A percentile compares a stretch with the other conserved stretches of the same genome.
phyloP scores from a whole-genome alignment of 805 yeast genomes.

The Clavispora vitiphila region DNA sequence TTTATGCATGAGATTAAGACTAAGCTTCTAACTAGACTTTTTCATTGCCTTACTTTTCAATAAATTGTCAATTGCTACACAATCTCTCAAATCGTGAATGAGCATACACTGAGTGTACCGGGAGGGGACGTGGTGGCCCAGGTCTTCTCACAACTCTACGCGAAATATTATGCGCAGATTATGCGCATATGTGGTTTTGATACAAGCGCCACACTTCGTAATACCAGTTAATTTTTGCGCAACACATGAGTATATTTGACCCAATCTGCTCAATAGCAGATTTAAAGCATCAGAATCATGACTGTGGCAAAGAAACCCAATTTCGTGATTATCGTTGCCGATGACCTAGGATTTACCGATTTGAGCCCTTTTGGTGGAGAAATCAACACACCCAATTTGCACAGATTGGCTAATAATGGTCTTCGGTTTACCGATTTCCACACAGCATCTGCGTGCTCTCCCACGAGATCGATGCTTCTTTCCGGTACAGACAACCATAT shows the following conservation, averaged over 20 bases:
- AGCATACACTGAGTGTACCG: too few species aligned
- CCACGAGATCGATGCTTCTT: conserved; percentile 56
- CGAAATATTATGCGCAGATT: too few species aligned
- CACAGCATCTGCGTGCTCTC: conserved; percentile 62
- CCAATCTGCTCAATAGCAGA: background rate
- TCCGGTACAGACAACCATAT: conserved; percentile 61
- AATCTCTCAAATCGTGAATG: too few species aligned
- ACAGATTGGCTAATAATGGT: conserved; percentile 41
- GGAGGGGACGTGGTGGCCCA: too few species aligned
- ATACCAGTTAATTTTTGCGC: background rate
- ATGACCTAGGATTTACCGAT: conserved; percentile 59
- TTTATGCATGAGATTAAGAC: too few species aligned
- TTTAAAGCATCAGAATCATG: background rate
- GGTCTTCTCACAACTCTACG: too few species aligned
- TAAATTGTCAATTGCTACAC: too few species aligned
- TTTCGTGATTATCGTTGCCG: conserved; percentile 53
- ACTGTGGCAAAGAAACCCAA: conserved; percentile 32
- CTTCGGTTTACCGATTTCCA: conserved; percentile 53
- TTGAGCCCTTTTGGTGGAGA: conserved; percentile 52
- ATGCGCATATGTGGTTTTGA: background rate
- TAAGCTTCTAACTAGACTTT: too few species aligned
- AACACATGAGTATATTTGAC: background rate
- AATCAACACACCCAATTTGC: conserved; percentile 50
- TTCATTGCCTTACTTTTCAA: too few species aligned
- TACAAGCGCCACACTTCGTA: background rate